Percentiles rank a stretch among this genome's conserved stretches.
phyloP scores from a whole-genome alignment of 2,329 filamentous ascomycete genomes.

The Davidsoniella neocaledoniae region DNA sequence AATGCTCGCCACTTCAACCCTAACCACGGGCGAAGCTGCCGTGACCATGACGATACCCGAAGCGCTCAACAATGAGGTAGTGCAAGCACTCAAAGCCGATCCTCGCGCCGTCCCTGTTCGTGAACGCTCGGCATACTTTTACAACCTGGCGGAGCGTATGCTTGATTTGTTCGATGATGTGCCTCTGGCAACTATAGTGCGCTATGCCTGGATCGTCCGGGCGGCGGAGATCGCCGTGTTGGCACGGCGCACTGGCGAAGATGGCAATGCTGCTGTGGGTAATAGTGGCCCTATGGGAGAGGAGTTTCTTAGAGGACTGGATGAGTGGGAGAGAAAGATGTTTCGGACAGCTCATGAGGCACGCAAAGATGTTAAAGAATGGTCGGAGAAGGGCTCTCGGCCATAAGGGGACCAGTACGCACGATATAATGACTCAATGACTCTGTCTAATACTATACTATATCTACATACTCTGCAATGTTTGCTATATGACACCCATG shows the following conservation, averaged over 20 bases:
- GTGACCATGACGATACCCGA: conserved; percentile 68
- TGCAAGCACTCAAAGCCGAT: conserved; percentile 83
- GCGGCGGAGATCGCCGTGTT: conserved; percentile 75
- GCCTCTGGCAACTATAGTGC: conserved; percentile 57
- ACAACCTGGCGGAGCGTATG: conserved; percentile 68
- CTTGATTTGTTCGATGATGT: conserved; percentile 77
- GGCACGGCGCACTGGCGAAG: conserved; percentile 58
- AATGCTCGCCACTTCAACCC: conserved; percentile 63
- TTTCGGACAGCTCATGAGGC: conserved; percentile 63
- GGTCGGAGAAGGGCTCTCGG: conserved; percentile 42
- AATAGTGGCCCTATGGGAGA: conserved; percentile 32
- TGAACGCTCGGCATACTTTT: conserved; percentile 73
- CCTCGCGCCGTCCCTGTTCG: conserved; percentile 71
- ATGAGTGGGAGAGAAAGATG: conserved; percentile 71
- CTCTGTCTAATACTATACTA: too few species aligned
- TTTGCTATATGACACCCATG: too few species aligned
- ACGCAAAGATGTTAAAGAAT: conserved; percentile 50
- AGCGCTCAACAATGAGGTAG: conserved; percentile 59
- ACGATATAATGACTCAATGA: too few species aligned
- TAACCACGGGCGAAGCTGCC: conserved; percentile 30
- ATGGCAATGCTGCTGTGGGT: conserved; percentile 29
- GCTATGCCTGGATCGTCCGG: conserved; percentile 64
- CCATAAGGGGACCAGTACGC: conserved; percentile 15
- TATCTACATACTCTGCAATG: too few species aligned
- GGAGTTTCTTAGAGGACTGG: conserved; percentile 74